Percentiles rank a stretch among this genome's conserved stretches.
These are phyloP conservation scores for Physcomitrium patens DNA, from an alignment of 225 moss, liverwort and hornwort genomes.

Conservation along the genomic window DNA sequence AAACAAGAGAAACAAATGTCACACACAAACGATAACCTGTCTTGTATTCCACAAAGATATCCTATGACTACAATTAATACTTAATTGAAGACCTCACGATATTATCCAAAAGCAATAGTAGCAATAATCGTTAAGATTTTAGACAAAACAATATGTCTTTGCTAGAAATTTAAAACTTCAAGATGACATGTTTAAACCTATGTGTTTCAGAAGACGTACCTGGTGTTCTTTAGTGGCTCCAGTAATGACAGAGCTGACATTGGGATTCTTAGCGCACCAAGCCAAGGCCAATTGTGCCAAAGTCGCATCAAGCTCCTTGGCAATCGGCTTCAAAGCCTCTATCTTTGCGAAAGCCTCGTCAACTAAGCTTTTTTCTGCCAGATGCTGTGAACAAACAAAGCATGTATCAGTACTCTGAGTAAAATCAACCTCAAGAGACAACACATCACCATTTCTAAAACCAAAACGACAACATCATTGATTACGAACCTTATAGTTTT, in stretches of 20 bases:
- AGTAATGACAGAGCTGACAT: constrained; percentile 90
- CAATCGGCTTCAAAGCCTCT: constrained; percentile 76
- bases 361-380: constrained; percentile 66
- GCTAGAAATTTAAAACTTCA: too few relatives aligned
- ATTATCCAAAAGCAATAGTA: too few relatives aligned
- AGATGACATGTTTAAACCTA: neutral
- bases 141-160: too few relatives aligned
- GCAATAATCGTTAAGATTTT: too few relatives aligned
- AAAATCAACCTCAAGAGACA: neutral
- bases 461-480: too few relatives aligned
- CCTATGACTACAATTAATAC: neutral
- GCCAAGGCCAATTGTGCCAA: constrained; percentile 89
- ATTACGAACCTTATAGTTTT: constrained; percentile 70
- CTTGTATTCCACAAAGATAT: neutral
- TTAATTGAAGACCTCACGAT: neutral
- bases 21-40: neutral
- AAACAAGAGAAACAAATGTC: neutral
- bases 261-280: constrained; percentile 85
- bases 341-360: constrained; percentile 76
- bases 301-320: constrained; percentile 61
- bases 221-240: constrained; percentile 93
- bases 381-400: constrained; percentile 43
- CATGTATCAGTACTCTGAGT: neutral
- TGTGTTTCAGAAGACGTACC: constrained; percentile 38
- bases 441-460: neutral